Evolutionary conservation across 768 basidiomycete species (phyloP).

Genomic region (Hericium coralloides): DNA sequence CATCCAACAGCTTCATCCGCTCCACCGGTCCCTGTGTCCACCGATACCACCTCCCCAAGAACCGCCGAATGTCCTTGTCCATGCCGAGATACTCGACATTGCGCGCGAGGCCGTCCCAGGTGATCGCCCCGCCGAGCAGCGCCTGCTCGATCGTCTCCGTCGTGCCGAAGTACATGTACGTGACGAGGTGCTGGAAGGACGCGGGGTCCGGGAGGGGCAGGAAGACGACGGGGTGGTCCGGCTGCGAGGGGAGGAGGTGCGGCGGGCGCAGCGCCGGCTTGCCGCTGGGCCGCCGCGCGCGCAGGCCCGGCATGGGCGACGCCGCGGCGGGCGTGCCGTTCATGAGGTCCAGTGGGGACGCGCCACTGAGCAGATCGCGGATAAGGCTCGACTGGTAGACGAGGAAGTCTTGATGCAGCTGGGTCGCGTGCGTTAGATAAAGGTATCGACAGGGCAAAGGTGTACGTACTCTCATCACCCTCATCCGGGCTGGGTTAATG

Average conservation of each 20-base stretch:
- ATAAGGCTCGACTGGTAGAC: constrained; percentile 75
- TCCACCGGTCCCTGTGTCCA: constrained; percentile 49
- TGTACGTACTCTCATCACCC: no score
- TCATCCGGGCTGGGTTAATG: neutral
- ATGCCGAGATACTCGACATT: constrained; percentile 88
- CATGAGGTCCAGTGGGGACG: constrained; percentile 52
- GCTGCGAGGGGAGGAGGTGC: constrained; percentile 53
- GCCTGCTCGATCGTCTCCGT: constrained; percentile 56
- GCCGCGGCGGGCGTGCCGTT: constrained; percentile 21
- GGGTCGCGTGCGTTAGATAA: constrained; percentile 24
- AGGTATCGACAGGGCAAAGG: neutral
- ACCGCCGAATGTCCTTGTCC: constrained; percentile 64
- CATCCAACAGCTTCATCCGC: constrained; percentile 34
- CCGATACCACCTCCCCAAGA: constrained; percentile 68
- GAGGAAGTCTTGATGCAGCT: constrained; percentile 79
- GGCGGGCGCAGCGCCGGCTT: constrained; percentile 49
- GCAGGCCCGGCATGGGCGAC: neutral
- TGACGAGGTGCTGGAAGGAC: constrained; percentile 63
- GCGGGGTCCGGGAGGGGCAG: constrained; percentile 69
- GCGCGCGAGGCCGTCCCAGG: constrained; percentile 82
- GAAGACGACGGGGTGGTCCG: constrained; percentile 60
- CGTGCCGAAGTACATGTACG: constrained; percentile 79
- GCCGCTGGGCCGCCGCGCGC: constrained; percentile 15
- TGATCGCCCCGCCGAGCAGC: constrained; percentile 53
- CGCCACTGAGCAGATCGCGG: constrained; percentile 60